A percentile compares a stretch with the other conserved stretches of the same genome.
Evolutionary conservation across 2,329 filamentous ascomycete species (phyloP).

Genomic region (Cylindrodendrum hubeiense): DNA sequence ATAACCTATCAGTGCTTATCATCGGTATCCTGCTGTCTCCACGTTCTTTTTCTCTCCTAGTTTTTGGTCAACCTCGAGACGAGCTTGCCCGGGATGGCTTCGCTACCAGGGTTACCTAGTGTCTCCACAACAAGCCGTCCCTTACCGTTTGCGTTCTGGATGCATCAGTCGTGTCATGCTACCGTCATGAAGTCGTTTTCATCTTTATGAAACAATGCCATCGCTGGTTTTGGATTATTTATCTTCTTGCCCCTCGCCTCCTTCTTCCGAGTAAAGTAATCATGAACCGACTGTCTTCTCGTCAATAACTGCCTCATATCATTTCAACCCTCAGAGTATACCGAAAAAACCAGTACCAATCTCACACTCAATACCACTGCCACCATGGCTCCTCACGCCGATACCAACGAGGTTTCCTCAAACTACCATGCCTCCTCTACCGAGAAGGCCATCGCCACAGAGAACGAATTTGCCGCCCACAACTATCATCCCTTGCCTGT

Average conservation of each 20-base stretch:
- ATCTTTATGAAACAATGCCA: too few species aligned
- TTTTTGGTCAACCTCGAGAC: neutral
- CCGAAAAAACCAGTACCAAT: neutral
- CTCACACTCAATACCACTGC: conserved; percentile 1
- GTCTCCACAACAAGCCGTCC: neutral
- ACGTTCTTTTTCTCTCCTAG: too few species aligned
- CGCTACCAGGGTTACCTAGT: neutral
- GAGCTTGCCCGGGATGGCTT: neutral
- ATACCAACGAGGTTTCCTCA: conserved; percentile 69
- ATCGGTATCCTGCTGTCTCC: too few species aligned
- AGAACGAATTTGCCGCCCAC: conserved; percentile 91
- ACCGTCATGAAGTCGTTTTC: neutral
- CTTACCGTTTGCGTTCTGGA: neutral
- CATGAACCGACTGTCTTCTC: neutral
- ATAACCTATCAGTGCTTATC: too few species aligned
- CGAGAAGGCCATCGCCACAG: conserved; percentile 80
- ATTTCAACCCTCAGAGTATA: too few species aligned
- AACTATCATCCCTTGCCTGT: conserved; percentile 99
- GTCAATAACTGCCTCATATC: neutral
- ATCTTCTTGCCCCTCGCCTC: neutral
- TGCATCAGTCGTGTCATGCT: neutral
- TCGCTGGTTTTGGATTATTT: neutral
- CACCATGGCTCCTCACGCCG: conserved; percentile 77
- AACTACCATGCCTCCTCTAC: conserved; percentile 99
- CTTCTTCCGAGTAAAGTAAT: neutral